A percentile compares a stretch with the other conserved stretches of the same genome.
phyloP scores from a whole-genome alignment of 1,139 yeast species.

The Suhomyces chickasaworum region DNA sequence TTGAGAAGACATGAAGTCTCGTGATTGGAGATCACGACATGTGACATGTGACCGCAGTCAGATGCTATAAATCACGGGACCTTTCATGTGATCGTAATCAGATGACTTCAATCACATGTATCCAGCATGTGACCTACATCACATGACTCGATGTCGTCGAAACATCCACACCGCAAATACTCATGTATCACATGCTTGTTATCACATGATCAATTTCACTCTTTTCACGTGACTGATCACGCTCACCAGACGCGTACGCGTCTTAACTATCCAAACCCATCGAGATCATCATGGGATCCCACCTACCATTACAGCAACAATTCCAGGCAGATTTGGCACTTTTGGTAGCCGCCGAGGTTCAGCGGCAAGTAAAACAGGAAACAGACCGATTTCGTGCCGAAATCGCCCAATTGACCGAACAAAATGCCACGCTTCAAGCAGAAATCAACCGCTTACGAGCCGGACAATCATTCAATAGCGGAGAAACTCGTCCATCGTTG shows the following conservation, averaged over 20 bases:
- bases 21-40: constrained; percentile 3
- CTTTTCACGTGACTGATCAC: too few species aligned
- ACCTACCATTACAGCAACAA: not conserved
- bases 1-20: too few species aligned
- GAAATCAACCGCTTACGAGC: not conserved
- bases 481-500: not conserved
- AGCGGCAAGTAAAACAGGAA: not conserved
- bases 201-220: too few species aligned
- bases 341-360: constrained; percentile 6
- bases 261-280: not conserved
- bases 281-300: constrained; percentile 1
- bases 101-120: too few species aligned
- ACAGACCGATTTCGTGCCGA: not conserved
- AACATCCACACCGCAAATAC: too few species aligned
- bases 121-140: not conserved
- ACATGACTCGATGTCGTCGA: not conserved
- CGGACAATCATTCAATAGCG: not conserved
- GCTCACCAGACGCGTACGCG: too few species aligned
- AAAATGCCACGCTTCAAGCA: constrained; percentile 1
- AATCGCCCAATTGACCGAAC: constrained; percentile 1
- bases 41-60: not conserved
- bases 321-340: constrained; percentile 2
- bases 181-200: too few species aligned
- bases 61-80: not conserved
- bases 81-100: too few species aligned